A percentile compares a stretch with the other conserved stretches of the same genome.
Conservation (phyloP, 495 filamentous ascomycete genomes). For the Aspergillus ellipticus region DNA sequence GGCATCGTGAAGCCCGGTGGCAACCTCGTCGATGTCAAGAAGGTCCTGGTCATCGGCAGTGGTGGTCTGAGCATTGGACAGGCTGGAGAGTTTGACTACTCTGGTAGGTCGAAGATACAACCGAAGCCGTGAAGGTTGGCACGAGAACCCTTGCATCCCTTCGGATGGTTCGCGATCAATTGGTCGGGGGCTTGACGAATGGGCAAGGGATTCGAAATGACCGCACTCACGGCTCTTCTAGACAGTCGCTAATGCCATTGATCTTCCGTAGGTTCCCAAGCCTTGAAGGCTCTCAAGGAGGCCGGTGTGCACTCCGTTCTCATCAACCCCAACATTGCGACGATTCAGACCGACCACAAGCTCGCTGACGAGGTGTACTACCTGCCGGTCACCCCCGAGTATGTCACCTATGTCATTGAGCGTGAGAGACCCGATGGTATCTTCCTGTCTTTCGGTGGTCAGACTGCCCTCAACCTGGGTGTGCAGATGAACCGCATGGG, state of each 20-base stretch:
- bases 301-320: constrained; percentile 91
- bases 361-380: constrained; percentile 98
- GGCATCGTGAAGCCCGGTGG: constrained; percentile 70
- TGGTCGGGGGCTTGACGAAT: not conserved
- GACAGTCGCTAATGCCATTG: constrained; percentile 13
- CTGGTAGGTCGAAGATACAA: constrained; percentile 52
- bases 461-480: constrained; percentile 93
- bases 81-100: constrained; percentile 97
- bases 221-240: not conserved
- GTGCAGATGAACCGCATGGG: constrained; percentile 97
- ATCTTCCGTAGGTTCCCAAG: constrained; percentile 69
- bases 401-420: constrained; percentile 94
- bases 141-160: not conserved
- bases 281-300: constrained; percentile 95
- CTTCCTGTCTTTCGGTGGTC: constrained; percentile 92
- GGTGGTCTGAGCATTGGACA: constrained; percentile 95
- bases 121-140: not conserved
- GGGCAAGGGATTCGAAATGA: not conserved
- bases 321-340: constrained; percentile 98
- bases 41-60: constrained; percentile 88
- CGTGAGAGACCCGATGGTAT: constrained; percentile 92
- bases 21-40: constrained; percentile 86
- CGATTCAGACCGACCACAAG: constrained; percentile 97
- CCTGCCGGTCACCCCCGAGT: constrained; percentile 93
- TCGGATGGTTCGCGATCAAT: not conserved